These are phyloP conservation scores for Musa beccarii DNA, from an alignment of 176 grass and related monocot genomes.

Conservation along the genomic window DNA sequence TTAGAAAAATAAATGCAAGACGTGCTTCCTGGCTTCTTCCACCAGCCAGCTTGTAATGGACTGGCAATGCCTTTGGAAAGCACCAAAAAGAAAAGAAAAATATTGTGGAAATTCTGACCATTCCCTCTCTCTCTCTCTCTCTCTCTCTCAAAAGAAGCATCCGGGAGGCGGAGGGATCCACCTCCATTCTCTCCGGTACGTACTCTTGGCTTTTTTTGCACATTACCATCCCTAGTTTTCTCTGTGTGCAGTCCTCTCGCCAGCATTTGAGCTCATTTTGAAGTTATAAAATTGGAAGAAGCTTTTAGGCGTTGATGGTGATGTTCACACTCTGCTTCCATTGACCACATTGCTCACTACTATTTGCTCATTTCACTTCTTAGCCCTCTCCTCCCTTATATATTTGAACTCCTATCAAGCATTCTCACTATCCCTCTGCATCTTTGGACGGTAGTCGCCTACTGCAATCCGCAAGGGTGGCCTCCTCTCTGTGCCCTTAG, in stretches of 20 bases:
- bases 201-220: background rate
- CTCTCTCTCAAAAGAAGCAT: slow-evolving; percentile 1
- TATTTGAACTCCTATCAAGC: slow-evolving; percentile 8
- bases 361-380: slow-evolving; percentile 23
- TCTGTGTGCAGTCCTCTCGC: background rate
- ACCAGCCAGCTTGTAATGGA: slow-evolving; percentile 37
- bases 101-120: background rate
- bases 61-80: slow-evolving; percentile 30
- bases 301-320: slow-evolving; percentile 22
- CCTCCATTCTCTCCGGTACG: background rate
- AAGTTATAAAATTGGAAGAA: background rate
- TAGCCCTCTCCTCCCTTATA: slow-evolving; percentile 10
- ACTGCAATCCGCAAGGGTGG: background rate
- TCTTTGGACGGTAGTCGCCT: background rate
- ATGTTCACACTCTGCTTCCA: slow-evolving; percentile 25
- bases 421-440: background rate
- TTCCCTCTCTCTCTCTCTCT: background rate
- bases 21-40: slow-evolving; percentile 29
- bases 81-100: slow-evolving; percentile 4
- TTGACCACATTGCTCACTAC: slow-evolving; percentile 29
- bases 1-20: too few relatives aligned
- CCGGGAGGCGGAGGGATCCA: background rate
- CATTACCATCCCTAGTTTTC: background rate
- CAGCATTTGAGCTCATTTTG: background rate
- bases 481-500: background rate